Base-by-base conservation (phyloP, 1,284 basidiomycete species). In the Rhodotorula mucilaginosa region DNA sequence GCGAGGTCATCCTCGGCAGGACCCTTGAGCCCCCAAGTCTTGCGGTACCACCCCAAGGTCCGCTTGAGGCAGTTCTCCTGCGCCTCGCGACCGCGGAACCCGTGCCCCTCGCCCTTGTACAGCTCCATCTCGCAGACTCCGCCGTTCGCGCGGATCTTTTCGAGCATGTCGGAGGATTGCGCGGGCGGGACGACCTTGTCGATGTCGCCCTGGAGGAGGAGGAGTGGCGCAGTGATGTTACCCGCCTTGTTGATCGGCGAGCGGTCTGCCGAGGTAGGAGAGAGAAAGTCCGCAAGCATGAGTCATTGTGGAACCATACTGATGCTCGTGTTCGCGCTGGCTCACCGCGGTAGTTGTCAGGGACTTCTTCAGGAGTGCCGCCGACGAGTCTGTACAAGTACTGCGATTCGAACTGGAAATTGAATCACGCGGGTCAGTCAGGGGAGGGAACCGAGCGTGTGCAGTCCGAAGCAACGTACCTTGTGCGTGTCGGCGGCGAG, bases 401-500 rank as follows among this genome's bases (percentile, higher is more conserved):
- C 49, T 77, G 71, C 3, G 60, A 65, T 54, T 79, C 77, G 62
- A 79, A 79, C 69, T 77, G 65, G 34, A 54, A 13, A 26, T 19
- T 18, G 6, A n/a, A 51, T 39, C 13, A n/a, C 13, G 47, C 54
- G 7, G 64, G 52, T 47, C 58, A 47, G 34, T 34, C 5, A 34
- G 34, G 34, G 34, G 34, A 34, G 34, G 34, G 34, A 34, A 7
- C 34, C 34, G 39, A 44, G 39, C 39, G 10, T 44, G 12, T 2
- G 39, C 19, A 6, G 64, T 10, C 12, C 2, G 5, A 34, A 7
- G 19, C 15, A 49, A 21, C 88, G 86, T 63, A 89, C 89, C 76
- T 90, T 90, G 81, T 90, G 89, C 1, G 87, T 87, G 68, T 86
- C 84, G 49, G 83, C 80, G 8, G 81, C 83, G 23, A 89, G 82